Conservation (phyloP, 495 filamentous ascomycete species). For the Niebla homalea region DNA sequence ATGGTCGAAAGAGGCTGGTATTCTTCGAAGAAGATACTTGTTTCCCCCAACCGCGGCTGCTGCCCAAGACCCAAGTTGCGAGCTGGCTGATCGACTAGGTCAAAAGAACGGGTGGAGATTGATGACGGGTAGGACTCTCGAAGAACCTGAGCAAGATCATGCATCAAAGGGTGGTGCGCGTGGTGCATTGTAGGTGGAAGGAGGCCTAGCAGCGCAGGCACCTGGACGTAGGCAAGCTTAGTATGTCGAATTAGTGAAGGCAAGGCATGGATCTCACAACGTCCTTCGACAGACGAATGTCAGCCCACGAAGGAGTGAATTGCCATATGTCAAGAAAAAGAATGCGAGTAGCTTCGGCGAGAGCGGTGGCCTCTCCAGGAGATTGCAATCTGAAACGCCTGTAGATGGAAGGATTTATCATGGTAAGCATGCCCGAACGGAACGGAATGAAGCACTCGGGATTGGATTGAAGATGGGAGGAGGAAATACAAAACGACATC, state of each 20-base stretch:
- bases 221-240: constrained; percentile 26
- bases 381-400: constrained; percentile 64
- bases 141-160: constrained; percentile 65
- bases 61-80: constrained; percentile 23
- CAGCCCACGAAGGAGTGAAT: constrained; percentile 69
- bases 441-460: too few relatives aligned
- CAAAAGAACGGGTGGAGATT: constrained; percentile 13
- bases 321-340: constrained; percentile 87
- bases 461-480: too few relatives aligned
- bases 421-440: too few relatives aligned
- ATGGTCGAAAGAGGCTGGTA: constrained; percentile 76
- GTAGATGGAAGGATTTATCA: too few relatives aligned
- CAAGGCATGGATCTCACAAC: constrained; percentile 39
- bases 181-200: constrained; percentile 63
- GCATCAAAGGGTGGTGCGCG: constrained; percentile 62
- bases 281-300: constrained; percentile 66
- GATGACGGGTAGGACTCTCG: constrained; percentile 58
- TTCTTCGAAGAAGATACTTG: constrained; percentile 71
- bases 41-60: constrained; percentile 24
- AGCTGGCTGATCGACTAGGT: constrained; percentile 19
- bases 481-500: too few relatives aligned
- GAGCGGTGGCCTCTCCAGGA: constrained; percentile 52
- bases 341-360: constrained; percentile 59
- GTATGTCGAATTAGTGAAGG: neutral
- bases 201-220: constrained; percentile 67